A percentile compares a stretch with the other conserved stretches of the same genome.
phyloP scores from a whole-genome alignment of 163 green algal species.

The Chloromonas sp. region DNA sequence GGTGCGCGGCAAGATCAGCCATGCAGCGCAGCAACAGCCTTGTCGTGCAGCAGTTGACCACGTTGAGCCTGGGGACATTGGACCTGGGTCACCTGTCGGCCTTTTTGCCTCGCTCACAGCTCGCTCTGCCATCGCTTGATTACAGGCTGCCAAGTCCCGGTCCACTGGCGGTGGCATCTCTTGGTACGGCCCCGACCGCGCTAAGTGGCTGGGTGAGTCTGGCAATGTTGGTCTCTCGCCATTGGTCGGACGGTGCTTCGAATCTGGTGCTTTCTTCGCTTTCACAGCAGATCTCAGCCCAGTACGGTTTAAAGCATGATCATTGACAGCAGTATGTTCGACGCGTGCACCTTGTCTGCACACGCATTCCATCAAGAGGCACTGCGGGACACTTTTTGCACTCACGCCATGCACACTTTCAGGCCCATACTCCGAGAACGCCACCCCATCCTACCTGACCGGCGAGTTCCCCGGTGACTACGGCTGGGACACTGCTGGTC shows the following conservation, averaged over 20 bases:
- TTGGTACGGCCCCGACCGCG: slow-evolving; percentile 66
- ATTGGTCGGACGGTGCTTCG: not conserved
- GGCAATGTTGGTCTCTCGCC: no score
- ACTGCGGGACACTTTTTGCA: no score
- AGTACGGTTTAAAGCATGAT: not conserved
- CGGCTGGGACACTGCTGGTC: slow-evolving; percentile 85
- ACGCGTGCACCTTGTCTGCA: no score
- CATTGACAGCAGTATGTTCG: no score
- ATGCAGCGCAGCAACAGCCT: not conserved
- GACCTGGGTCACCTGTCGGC: not conserved
- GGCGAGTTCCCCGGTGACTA: slow-evolving; percentile 90
- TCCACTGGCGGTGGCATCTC: slow-evolving; percentile 12
- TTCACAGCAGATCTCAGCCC: not conserved
- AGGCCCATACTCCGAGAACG: slow-evolving; percentile 63
- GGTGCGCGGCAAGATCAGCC: slow-evolving; percentile 3
- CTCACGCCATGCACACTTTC: not conserved
- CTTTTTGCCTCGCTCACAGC: not conserved
- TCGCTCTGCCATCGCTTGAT: not conserved
- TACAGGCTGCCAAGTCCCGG: slow-evolving; percentile 7
- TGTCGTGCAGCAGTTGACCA: no score
- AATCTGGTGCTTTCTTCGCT: not conserved
- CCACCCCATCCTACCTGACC: slow-evolving; percentile 69
- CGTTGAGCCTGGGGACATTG: not conserved
- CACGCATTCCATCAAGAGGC: no score
- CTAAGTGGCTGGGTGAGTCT: slow-evolving; percentile 58